Percentiles rank a stretch among this genome's conserved stretches.
phyloP scores from a whole-genome alignment of 257 asterid species.

The Petrea volubilis region DNA sequence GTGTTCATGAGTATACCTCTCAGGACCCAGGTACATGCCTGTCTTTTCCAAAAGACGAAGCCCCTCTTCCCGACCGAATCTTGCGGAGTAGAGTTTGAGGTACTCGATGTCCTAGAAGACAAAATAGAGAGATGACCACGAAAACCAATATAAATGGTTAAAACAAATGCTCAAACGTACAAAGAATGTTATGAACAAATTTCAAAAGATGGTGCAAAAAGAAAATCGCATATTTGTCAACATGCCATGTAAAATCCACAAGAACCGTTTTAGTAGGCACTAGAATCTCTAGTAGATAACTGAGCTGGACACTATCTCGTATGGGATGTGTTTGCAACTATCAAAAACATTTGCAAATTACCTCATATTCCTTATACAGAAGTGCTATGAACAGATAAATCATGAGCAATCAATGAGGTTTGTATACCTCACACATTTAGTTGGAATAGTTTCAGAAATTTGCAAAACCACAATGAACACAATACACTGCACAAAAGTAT shows the following conservation, averaged over 20 bases:
- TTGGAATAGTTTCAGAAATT: background rate
- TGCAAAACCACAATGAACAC: background rate
- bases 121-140: background rate
- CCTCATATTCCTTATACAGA: background rate
- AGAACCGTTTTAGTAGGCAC: background rate
- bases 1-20: slow-evolving; percentile 84
- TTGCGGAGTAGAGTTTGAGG: slow-evolving; percentile 76
- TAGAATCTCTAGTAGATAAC: background rate
- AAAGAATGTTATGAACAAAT: background rate
- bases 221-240: background rate
- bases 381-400: background rate
- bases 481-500: background rate
- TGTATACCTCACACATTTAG: background rate
- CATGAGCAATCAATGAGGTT: background rate
- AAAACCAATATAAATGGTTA: background rate
- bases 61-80: slow-evolving; percentile 87
- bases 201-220: background rate
- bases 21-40: slow-evolving; percentile 87
- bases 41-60: slow-evolving; percentile 79
- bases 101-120: slow-evolving; percentile 75
- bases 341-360: background rate
- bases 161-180: background rate
- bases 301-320: background rate
- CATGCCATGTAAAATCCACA: background rate
- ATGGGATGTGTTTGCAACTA: background rate